These are phyloP conservation scores for Kwoniella sp. DNA, from an alignment of 768 basidiomycete species.

Conservation along the genomic window DNA sequence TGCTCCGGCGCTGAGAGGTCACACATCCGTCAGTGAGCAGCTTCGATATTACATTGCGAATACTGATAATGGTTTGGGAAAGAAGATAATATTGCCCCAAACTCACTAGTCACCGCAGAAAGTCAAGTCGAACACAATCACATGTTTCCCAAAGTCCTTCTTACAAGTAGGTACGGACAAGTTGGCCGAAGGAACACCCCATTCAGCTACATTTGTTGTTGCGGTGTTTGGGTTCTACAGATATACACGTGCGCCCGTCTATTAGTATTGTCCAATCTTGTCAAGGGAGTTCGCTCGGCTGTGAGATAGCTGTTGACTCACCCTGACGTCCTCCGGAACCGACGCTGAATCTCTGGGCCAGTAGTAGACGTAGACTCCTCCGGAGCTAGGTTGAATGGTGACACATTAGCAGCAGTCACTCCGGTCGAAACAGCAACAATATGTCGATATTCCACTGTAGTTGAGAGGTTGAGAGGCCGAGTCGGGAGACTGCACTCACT, in stretches of 20 bases:
- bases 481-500: constrained; percentile 33
- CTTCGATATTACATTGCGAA: too few relatives aligned
- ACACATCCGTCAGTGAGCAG: too few relatives aligned
- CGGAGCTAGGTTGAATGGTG: constrained; percentile 34
- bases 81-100: background rate
- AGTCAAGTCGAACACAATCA: constrained; percentile 60
- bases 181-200: constrained; percentile 51
- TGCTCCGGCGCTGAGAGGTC: constrained; percentile 34
- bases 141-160: constrained; percentile 56
- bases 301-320: too few relatives aligned
- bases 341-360: constrained; percentile 60
- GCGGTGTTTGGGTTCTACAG: constrained; percentile 35
- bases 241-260: too few relatives aligned
- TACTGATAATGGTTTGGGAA: too few relatives aligned
- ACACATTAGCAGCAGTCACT: too few relatives aligned
- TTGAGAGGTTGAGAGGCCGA: too few relatives aligned
- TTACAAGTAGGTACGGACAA: constrained; percentile 48
- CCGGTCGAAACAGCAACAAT: too few relatives aligned
- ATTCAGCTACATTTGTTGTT: constrained; percentile 41
- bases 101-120: constrained; percentile 53
- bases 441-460: too few relatives aligned
- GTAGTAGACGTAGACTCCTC: constrained; percentile 67
- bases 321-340: constrained; percentile 61
- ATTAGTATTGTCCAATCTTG: too few relatives aligned
- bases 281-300: too few relatives aligned